Conservation (phyloP, 2,329 filamentous ascomycete species). For the Diplodia intermedia region DNA sequence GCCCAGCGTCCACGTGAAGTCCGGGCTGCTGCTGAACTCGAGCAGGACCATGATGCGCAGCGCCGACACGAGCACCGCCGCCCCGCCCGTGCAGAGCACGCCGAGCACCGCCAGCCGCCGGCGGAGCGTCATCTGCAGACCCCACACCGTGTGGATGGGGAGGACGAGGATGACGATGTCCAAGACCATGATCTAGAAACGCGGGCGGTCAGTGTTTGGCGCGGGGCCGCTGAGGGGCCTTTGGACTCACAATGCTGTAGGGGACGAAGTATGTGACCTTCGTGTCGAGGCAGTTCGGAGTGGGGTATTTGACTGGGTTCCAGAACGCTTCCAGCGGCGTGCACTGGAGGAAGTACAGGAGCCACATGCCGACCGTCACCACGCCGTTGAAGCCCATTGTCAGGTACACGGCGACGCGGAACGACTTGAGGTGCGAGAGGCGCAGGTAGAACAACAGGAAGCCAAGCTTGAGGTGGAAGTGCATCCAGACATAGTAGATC, state of each 20-base stretch:
- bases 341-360: constrained; percentile 44
- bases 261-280: constrained; percentile 42
- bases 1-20: constrained; percentile 43
- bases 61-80: constrained; percentile 39
- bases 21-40: constrained; percentile 38
- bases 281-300: constrained; percentile 40
- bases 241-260: constrained; percentile 36
- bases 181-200: constrained; percentile 34
- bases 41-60: constrained; percentile 38
- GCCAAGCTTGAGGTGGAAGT: constrained; percentile 44
- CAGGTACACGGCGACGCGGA: constrained; percentile 38
- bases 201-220: background rate
- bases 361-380: constrained; percentile 41
- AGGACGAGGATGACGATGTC: constrained; percentile 4
- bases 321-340: constrained; percentile 43
- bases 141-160: background rate
- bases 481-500: constrained; percentile 43
- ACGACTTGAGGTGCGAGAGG: constrained; percentile 38
- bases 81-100: constrained; percentile 39
- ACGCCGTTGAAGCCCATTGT: constrained; percentile 40
- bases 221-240: background rate
- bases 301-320: constrained; percentile 39
- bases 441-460: constrained; percentile 48
- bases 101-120: background rate
- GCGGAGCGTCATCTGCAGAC: constrained; percentile 1